These are phyloP conservation scores for Macrophomina pseudophaseolina DNA, from an alignment of 2,329 filamentous ascomycete species.

Conservation along the genomic window DNA sequence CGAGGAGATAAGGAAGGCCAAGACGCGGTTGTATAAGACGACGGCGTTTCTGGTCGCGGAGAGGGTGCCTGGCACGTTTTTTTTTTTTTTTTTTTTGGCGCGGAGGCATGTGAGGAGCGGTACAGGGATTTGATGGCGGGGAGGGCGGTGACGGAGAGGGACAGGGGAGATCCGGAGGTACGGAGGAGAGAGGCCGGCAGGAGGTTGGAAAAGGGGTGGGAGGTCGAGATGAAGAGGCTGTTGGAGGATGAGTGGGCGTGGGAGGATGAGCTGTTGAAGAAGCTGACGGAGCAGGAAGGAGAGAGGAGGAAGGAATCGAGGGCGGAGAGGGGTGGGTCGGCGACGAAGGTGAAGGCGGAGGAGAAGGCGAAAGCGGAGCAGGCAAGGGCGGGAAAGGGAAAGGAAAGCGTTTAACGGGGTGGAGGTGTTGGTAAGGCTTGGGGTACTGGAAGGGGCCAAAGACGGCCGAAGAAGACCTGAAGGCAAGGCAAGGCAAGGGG, in stretches of 20 bases:
- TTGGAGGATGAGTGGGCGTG: not conserved
- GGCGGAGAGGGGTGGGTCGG: not conserved
- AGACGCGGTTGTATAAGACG: not conserved
- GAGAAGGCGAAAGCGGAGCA: not conserved
- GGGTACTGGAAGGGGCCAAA: too few relatives aligned
- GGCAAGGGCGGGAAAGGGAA: too few relatives aligned
- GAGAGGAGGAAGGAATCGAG: not conserved
- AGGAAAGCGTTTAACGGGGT: not conserved
- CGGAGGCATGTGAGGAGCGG: slow-evolving; percentile 11
- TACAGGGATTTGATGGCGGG: not conserved
- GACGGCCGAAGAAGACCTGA: not conserved
- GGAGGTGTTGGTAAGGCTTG: not conserved
- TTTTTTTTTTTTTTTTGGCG: not conserved
- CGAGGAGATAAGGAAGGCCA: not conserved
- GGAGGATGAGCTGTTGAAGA: not conserved
- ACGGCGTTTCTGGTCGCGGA: not conserved
- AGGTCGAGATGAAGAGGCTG: not conserved
- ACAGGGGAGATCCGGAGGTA: not conserved
- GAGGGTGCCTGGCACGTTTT: not conserved
- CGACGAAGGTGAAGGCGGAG: not conserved
- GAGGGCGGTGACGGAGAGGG: not conserved
- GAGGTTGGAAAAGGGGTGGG: not conserved
- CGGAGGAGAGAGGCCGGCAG: not conserved
- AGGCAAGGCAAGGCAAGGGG: too few relatives aligned
- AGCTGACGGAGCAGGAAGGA: not conserved